Conservation (phyloP, 1,139 yeast species). For the Suhomyces yuchorum region DNA sequence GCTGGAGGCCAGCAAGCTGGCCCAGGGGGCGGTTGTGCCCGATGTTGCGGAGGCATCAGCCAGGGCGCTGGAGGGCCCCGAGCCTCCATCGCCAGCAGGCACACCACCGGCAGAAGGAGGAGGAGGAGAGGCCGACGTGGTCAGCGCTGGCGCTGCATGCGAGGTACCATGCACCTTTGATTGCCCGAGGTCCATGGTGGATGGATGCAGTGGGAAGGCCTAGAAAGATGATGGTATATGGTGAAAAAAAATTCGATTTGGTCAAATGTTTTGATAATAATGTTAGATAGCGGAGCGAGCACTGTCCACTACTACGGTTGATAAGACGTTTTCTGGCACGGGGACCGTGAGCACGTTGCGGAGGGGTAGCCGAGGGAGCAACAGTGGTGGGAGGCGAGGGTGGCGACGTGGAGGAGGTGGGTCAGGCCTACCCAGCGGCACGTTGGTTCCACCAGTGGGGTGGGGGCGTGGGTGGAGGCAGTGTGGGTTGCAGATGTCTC, state of each 20-base stretch:
- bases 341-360: background rate
- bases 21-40: background rate
- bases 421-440: too few relatives aligned
- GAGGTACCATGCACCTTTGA: constrained; percentile 1
- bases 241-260: constrained; percentile 6
- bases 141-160: background rate
- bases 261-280: constrained; percentile 8
- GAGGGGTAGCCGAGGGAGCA: background rate
- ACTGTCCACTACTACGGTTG: background rate
- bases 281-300: constrained; percentile 2
- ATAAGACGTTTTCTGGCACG: background rate
- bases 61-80: background rate
- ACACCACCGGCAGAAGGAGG: background rate
- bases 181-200: constrained; percentile 9
- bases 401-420: background rate
- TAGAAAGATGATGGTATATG: background rate
- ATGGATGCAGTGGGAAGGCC: background rate
- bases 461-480: background rate
- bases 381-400: background rate
- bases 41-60: background rate
- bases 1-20: background rate
- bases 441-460: too few relatives aligned
- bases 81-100: background rate
- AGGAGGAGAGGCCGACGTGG: background rate
- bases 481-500: too few relatives aligned